Conservation (phyloP, 148 eudicot genomes). For the Dysphania ambrosioides region DNA sequence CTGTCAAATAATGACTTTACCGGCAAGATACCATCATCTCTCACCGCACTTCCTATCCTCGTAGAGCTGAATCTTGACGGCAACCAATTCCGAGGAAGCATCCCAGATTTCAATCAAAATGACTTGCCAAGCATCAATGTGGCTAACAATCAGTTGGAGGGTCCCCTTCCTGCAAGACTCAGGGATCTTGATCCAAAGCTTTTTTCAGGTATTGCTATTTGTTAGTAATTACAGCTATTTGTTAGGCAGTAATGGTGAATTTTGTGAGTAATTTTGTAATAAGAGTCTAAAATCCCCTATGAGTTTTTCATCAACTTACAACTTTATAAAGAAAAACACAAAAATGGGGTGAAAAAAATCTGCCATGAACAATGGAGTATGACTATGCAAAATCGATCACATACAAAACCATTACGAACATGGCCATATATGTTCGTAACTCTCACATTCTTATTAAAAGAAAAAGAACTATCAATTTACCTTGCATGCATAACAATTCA, state of each 20-base stretch:
- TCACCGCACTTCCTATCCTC: conserved; percentile 45
- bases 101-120: conserved; percentile 43
- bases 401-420: not conserved
- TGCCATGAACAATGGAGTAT: not conserved
- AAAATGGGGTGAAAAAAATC: not conserved
- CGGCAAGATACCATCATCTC: conserved; percentile 61
- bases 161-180: conserved; percentile 58
- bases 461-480: not conserved
- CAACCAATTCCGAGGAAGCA: conserved; percentile 57
- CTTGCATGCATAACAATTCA: conserved; percentile 18
- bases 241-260: not conserved
- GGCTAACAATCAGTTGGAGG: conserved; percentile 66
- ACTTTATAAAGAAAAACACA: too few species aligned
- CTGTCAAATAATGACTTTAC: conserved; percentile 54
- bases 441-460: too few species aligned
- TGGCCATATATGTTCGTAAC: not conserved
- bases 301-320: not conserved
- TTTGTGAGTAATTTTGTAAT: not conserved
- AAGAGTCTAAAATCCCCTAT: not conserved
- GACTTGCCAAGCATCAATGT: conserved; percentile 36
- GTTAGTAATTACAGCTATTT: not conserved
- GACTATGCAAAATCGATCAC: not conserved
- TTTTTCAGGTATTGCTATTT: conserved; percentile 20
- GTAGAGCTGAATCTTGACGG: conserved; percentile 55
- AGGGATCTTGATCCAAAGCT: conserved; percentile 16